These are phyloP conservation scores for Globisporangium acanthophoron DNA, from an alignment of 352 stramenopile species.

Conservation along the genomic window DNA sequence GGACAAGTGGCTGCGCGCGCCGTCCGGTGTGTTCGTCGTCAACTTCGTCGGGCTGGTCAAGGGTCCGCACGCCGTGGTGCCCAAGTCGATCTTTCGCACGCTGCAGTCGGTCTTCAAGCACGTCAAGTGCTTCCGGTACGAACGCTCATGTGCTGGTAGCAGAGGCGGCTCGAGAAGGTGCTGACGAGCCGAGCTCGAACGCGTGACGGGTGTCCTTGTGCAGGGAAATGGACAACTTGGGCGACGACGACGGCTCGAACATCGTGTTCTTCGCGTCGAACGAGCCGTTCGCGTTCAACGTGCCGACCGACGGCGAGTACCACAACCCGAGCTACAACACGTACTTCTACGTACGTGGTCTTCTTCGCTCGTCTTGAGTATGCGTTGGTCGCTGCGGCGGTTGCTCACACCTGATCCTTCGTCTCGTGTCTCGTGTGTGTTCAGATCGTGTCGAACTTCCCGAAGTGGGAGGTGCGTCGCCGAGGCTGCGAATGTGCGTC, in stretches of 20 bases:
- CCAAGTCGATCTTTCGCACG: slow-evolving; percentile 66
- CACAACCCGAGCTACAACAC: slow-evolving; percentile 40
- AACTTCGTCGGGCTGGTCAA: slow-evolving; percentile 77
- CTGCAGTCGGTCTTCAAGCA: slow-evolving; percentile 60
- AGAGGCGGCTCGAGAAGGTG: not conserved
- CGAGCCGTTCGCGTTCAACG: slow-evolving; percentile 54
- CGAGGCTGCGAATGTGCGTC: not conserved
- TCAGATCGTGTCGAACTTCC: slow-evolving; percentile 11
- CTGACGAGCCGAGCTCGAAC: not conserved
- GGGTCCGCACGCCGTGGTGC: slow-evolving; percentile 35
- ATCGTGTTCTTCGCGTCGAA: slow-evolving; percentile 78
- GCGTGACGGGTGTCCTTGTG: not conserved
- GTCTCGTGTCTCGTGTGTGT: not conserved
- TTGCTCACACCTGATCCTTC: no score
- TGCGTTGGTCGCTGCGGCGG: no score
- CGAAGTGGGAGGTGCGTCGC: slow-evolving; percentile 9
- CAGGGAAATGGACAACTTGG: slow-evolving; percentile 43
- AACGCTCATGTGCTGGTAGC: no score
- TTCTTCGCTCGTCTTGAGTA: no score
- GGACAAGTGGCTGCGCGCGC: slow-evolving; percentile 42
- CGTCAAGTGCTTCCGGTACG: slow-evolving; percentile 55
- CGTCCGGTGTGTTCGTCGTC: slow-evolving; percentile 54
- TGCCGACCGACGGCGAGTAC: slow-evolving; percentile 49
- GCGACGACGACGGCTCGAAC: slow-evolving; percentile 42
- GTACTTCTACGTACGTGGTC: slow-evolving; percentile 19